Percentiles rank a stretch among this genome's conserved stretches.
These are phyloP conservation scores for Aspergillus novoparasiticus DNA, from an alignment of 2,329 filamentous ascomycete species.

Conservation along the genomic window DNA sequence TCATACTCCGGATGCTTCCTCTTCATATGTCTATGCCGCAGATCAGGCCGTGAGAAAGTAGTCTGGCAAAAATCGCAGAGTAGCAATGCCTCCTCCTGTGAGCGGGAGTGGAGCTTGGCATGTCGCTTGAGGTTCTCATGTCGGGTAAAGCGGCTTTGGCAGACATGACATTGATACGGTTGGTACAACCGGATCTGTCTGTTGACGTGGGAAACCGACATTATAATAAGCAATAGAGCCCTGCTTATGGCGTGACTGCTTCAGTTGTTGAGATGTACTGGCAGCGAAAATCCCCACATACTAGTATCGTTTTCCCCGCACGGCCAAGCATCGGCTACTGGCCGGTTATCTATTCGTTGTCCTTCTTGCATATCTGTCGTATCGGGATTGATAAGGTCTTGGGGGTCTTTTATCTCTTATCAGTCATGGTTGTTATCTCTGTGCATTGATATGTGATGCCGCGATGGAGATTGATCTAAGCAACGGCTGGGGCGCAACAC, in stretches of 20 bases:
- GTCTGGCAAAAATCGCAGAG: slow-evolving; percentile 42
- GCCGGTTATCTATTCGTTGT: not conserved
- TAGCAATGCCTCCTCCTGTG: slow-evolving; percentile 31
- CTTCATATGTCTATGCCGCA: slow-evolving; percentile 46
- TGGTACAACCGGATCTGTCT: slow-evolving; percentile 26
- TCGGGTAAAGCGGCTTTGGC: slow-evolving; percentile 42
- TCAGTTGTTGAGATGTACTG: not conserved
- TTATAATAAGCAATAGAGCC: not conserved
- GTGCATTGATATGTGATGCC: not conserved
- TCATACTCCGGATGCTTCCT: slow-evolving; percentile 41
- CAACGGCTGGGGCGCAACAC: too few relatives aligned
- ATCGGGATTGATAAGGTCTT: not conserved
- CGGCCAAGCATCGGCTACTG: not conserved
- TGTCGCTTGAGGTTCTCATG: slow-evolving; percentile 49
- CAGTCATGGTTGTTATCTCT: not conserved
- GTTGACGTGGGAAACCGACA: slow-evolving; percentile 5
- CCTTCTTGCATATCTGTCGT: not conserved
- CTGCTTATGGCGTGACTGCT: not conserved
- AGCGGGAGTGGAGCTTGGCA: slow-evolving; percentile 41
- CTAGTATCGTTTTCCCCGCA: not conserved
- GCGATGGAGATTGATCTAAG: too few relatives aligned
- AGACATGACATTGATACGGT: slow-evolving; percentile 46
- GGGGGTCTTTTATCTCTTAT: not conserved
- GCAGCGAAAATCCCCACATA: slow-evolving; percentile 4
- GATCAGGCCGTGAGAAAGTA: slow-evolving; percentile 46